Evolutionary conservation across 2,329 filamentous ascomycete genomes (phyloP).

Genomic region (Moelleriella libera): DNA sequence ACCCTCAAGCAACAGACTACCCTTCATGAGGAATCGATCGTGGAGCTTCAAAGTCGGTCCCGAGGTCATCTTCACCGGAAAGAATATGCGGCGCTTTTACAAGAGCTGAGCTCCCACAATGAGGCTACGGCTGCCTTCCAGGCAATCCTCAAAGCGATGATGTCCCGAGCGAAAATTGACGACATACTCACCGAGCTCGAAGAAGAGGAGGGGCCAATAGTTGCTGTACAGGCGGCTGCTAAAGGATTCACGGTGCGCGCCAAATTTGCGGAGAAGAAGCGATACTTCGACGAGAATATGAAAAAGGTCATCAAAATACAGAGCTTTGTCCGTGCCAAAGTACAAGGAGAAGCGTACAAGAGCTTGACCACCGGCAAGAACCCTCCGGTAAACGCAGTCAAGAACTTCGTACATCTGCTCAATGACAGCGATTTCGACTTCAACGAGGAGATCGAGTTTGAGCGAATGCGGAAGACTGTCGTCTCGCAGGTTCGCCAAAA

Average conservation of each 20-base stretch:
- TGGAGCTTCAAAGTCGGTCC: conserved; percentile 49
- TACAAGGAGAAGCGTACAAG: conserved; percentile 97
- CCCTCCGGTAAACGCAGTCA: conserved; percentile 88
- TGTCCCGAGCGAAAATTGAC: conserved; percentile 61
- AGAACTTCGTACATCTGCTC: conserved; percentile 93
- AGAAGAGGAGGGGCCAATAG: conserved; percentile 64
- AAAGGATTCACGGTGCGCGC: conserved; percentile 61
- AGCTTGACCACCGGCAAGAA: conserved; percentile 93
- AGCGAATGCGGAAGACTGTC: conserved; percentile 85
- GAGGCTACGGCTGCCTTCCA: conserved; percentile 58
- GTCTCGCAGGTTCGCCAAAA: conserved; percentile 96
- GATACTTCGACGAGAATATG: conserved; percentile 93
- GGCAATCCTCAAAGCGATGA: conserved; percentile 62
- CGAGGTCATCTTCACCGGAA: conserved; percentile 53
- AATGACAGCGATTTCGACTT: conserved; percentile 99
- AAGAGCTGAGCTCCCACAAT: conserved; percentile 55
- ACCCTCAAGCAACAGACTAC: conserved; percentile 40
- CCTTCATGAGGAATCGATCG: conserved; percentile 40
- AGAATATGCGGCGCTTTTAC: conserved; percentile 46
- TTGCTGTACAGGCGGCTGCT: conserved; percentile 60
- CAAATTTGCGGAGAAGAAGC: conserved; percentile 70
- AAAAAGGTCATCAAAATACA: conserved; percentile 98
- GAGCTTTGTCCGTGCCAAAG: conserved; percentile 85
- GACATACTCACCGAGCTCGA: conserved; percentile 64
- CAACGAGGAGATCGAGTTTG: conserved; percentile 96